Conservation (phyloP, 768 basidiomycete genomes). For the Termitomyces sp. region DNA sequence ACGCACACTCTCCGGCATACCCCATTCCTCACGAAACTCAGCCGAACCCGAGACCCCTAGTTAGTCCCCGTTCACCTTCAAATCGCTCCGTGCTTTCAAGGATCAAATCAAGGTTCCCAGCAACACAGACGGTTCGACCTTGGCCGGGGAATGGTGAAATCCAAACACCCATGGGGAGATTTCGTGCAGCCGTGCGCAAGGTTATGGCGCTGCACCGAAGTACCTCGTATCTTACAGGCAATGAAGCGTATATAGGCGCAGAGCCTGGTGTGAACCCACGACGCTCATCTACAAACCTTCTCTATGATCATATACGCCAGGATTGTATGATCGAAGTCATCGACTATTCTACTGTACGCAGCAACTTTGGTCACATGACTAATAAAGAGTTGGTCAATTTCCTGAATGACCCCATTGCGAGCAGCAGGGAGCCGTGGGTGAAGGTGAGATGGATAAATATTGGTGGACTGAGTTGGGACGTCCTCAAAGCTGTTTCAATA, state of each 20-base stretch:
- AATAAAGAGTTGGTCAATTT: slow-evolving; percentile 58
- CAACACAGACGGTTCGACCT: slow-evolving; percentile 9
- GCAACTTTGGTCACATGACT: slow-evolving; percentile 47
- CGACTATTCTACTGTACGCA: slow-evolving; percentile 58
- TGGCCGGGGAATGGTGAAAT: slow-evolving; percentile 4
- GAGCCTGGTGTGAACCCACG: slow-evolving; percentile 72
- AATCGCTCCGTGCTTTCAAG: slow-evolving; percentile 9
- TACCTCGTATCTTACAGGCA: slow-evolving; percentile 29
- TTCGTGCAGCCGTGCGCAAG: slow-evolving; percentile 51
- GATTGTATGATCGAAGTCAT: slow-evolving; percentile 62
- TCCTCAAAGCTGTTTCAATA: slow-evolving; percentile 60
- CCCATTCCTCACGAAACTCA: background rate
- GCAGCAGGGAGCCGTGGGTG: slow-evolving; percentile 50
- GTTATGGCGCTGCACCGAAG: slow-evolving; percentile 59
- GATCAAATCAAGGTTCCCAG: slow-evolving; percentile 5
- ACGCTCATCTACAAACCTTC: slow-evolving; percentile 46
- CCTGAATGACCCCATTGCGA: slow-evolving; percentile 37
- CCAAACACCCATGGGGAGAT: slow-evolving; percentile 40
- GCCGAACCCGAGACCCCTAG: background rate
- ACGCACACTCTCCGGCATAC: background rate
- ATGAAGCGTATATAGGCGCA: slow-evolving; percentile 41
- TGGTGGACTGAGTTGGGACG: slow-evolving; percentile 66
- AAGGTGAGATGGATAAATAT: slow-evolving; percentile 75
- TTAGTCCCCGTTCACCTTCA: slow-evolving; percentile 2
- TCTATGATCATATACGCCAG: slow-evolving; percentile 52